Conservation (phyloP, 371 early-diverging fungal genomes). For the Neoconidiobolus thromboides region DNA sequence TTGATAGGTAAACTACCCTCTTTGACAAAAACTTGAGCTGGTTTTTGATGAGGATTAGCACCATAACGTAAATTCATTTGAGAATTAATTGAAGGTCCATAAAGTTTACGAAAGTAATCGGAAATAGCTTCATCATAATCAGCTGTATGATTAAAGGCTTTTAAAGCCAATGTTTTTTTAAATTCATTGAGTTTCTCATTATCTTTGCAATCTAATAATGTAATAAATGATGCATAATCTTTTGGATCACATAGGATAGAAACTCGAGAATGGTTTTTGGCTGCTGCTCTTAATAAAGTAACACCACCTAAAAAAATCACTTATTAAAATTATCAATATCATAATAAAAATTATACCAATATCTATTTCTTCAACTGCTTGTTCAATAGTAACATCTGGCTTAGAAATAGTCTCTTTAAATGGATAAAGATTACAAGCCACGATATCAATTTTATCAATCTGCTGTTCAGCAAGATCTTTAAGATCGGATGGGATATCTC, state of each 20-base stretch:
- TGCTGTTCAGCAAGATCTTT: conserved; percentile 70
- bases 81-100: conserved; percentile 38
- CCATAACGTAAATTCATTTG: conserved; percentile 88
- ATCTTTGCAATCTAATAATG: conserved; percentile 19
- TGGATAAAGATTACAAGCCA: conserved; percentile 94
- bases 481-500: conserved; percentile 65
- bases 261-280: conserved; percentile 94
- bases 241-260: conserved; percentile 78
- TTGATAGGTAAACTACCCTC: conserved; percentile 73
- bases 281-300: conserved; percentile 90
- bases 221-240: conserved; percentile 72
- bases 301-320: conserved; percentile 56
- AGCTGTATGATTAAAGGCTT: conserved; percentile 86
- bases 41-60: conserved; percentile 95
- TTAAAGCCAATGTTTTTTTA: conserved; percentile 23
- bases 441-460: conserved; percentile 83
- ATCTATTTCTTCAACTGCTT: conserved; percentile 94
- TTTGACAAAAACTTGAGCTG: conserved; percentile 77
- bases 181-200: conserved; percentile 15
- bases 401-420: conserved; percentile 87
- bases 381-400: conserved; percentile 68
- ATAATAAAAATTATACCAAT: conserved; percentile 41
- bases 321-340: background rate
- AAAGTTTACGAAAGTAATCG: conserved; percentile 83
- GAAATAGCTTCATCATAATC: conserved; percentile 91